Evolutionary conservation across 192 early-diverging fungal species (phyloP).

Genomic region (Rhizophagus clarus): DNA sequence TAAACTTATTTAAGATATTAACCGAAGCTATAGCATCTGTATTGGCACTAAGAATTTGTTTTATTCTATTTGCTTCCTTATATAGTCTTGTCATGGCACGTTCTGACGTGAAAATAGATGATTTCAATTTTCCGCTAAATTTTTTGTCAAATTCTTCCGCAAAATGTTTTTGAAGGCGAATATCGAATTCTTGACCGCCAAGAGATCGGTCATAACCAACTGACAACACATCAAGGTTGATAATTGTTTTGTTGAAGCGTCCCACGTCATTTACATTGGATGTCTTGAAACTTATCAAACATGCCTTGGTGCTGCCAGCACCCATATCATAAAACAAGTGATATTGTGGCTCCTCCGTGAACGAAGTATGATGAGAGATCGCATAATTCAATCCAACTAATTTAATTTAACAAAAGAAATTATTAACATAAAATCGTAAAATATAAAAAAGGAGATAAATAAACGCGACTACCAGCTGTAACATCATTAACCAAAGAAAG

Average conservation of each 20-base stretch:
- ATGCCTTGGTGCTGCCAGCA: slow-evolving; percentile 89
- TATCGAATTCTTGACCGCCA: slow-evolving; percentile 88
- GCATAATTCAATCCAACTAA: slow-evolving; percentile 92
- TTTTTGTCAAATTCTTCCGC: slow-evolving; percentile 71
- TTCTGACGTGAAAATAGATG: slow-evolving; percentile 61
- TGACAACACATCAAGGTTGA: slow-evolving; percentile 79
- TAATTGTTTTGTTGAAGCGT: slow-evolving; percentile 55
- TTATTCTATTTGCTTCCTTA: slow-evolving; percentile 94
- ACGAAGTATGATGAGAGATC: slow-evolving; percentile 58
- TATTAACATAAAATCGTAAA: slow-evolving; percentile 9
- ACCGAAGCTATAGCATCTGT: slow-evolving; percentile 80
- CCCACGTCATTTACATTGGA: slow-evolving; percentile 58
- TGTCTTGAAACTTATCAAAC: slow-evolving; percentile 78
- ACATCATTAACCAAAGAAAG: slow-evolving; percentile 91
- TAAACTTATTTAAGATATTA: slow-evolving; percentile 32
- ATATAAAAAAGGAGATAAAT: background rate
- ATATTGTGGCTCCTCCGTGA: slow-evolving; percentile 64
- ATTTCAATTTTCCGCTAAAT: slow-evolving; percentile 50
- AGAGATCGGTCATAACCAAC: slow-evolving; percentile 81
- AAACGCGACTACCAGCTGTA: slow-evolving; percentile 74
- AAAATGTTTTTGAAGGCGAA: slow-evolving; percentile 78
- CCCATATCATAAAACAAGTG: slow-evolving; percentile 99
- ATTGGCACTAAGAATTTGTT: slow-evolving; percentile 96
- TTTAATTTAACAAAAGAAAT: background rate
- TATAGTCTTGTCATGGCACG: slow-evolving; percentile 88